Conservation (phyloP, 2,329 filamentous ascomycete genomes). For the Byssoonygena ceratinophila region DNA sequence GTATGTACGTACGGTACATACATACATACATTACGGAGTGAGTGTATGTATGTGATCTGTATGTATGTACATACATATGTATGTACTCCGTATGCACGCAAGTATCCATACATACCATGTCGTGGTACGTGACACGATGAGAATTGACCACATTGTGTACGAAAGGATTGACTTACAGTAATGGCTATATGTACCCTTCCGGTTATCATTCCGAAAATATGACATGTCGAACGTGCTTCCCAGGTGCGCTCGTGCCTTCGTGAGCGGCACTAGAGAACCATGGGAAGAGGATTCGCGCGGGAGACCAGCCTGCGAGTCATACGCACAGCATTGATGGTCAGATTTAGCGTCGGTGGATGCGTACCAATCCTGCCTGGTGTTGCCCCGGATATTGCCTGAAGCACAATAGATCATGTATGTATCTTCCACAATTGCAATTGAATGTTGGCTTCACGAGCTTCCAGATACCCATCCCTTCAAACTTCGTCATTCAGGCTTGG, state of each 20-base stretch:
- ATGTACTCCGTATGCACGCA: not conserved
- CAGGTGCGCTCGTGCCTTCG: slow-evolving; percentile 8
- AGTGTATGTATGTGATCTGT: not conserved
- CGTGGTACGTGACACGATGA: slow-evolving; percentile 6
- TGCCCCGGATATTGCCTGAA: no score
- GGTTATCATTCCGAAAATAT: slow-evolving; percentile 10
- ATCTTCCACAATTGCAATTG: not conserved
- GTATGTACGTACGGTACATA: no score
- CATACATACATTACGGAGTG: not conserved
- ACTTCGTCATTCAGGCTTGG: not conserved
- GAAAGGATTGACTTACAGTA: not conserved
- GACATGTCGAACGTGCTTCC: slow-evolving; percentile 11
- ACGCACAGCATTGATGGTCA: not conserved
- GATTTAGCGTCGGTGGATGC: not conserved
- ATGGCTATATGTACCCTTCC: not conserved
- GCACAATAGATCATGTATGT: not conserved
- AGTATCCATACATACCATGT: not conserved
- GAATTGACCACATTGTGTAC: not conserved
- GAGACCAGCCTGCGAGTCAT: not conserved
- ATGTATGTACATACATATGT: not conserved
- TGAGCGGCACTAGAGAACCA: not conserved
- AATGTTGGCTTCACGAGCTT: not conserved
- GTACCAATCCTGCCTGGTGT: not conserved
- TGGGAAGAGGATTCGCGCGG: not conserved
- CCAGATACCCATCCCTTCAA: no score